These are phyloP conservation scores for Piper betle DNA, from an alignment of 164 flowering plant genomes.

Conservation along the genomic window DNA sequence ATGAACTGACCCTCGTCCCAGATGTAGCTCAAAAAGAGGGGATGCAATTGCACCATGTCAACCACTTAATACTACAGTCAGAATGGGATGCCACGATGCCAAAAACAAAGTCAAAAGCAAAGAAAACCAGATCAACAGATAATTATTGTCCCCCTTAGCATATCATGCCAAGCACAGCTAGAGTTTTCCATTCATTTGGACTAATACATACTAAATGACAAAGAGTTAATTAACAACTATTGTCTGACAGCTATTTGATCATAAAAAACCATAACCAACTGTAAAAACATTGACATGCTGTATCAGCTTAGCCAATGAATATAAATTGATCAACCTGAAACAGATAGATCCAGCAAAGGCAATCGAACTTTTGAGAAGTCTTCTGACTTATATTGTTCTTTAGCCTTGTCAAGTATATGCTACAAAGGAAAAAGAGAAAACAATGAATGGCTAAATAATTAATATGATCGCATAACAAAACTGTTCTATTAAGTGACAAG, in stretches of 20 bases:
- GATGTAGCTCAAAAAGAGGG: too few relatives aligned
- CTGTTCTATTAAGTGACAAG: background rate
- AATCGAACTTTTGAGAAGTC: constrained; percentile 30
- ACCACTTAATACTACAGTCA: too few relatives aligned
- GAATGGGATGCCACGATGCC: too few relatives aligned
- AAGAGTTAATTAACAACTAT: background rate
- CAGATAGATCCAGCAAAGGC: constrained; percentile 40
- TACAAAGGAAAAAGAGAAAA: constrained; percentile 16
- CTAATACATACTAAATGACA: background rate
- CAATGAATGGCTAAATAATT: background rate
- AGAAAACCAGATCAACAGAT: too few relatives aligned
- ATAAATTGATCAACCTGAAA: constrained; percentile 34
- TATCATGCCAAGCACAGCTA: background rate
- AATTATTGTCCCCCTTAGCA: too few relatives aligned
- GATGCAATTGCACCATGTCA: too few relatives aligned
- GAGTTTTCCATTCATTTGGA: background rate
- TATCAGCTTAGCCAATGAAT: constrained; percentile 1
- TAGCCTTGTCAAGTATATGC: constrained; percentile 46
- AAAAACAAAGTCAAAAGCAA: too few relatives aligned
- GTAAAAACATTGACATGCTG: background rate
- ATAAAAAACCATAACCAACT: background rate
- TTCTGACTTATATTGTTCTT: constrained; percentile 25
- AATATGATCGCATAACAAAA: background rate
- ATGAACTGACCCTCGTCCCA: too few relatives aligned
- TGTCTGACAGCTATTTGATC: background rate